These are phyloP conservation scores for Daldinia bambusicola DNA, from an alignment of 495 filamentous ascomycete species.

Conservation along the genomic window DNA sequence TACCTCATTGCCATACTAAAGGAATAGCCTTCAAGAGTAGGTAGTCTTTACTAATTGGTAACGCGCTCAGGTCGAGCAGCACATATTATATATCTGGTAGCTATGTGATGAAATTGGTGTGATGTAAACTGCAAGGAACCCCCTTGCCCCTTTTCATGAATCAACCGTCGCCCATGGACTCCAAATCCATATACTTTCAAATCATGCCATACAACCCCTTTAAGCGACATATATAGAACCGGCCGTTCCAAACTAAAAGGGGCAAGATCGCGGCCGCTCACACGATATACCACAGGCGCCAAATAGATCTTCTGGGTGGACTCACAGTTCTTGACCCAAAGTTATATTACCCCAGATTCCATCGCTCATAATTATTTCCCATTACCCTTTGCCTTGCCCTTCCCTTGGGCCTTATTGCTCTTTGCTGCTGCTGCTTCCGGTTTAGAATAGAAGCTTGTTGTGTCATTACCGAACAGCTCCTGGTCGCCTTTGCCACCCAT, in stretches of 20 bases:
- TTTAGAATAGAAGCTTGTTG: slow-evolving; percentile 58
- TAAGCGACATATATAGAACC: slow-evolving; percentile 7
- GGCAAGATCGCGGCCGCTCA: slow-evolving; percentile 1
- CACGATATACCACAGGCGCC: slow-evolving; percentile 10
- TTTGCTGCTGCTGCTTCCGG: slow-evolving; percentile 50
- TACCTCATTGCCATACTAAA: background rate
- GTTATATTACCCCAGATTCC: slow-evolving; percentile 10
- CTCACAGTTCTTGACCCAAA: background rate
- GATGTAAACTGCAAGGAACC: slow-evolving; percentile 21
- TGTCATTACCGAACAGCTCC: slow-evolving; percentile 73
- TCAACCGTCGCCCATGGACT: slow-evolving; percentile 21
- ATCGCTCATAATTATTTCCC: slow-evolving; percentile 25
- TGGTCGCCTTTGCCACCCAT: slow-evolving; percentile 87
- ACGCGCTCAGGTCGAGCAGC: background rate
- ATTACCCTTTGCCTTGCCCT: slow-evolving; percentile 41
- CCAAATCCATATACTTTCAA: slow-evolving; percentile 12
- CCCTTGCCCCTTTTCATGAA: slow-evolving; percentile 23
- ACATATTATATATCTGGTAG: slow-evolving; percentile 15
- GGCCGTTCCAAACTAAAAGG: background rate
- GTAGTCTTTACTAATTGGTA: slow-evolving; percentile 9
- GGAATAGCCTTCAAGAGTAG: background rate
- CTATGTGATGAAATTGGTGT: slow-evolving; percentile 2
- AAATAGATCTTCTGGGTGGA: slow-evolving; percentile 2
- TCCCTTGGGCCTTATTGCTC: slow-evolving; percentile 45
- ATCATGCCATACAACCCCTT: slow-evolving; percentile 3